Evolutionary conservation across 768 basidiomycete genomes (phyloP).

Genomic region (Tricholoma flavovirens): DNA sequence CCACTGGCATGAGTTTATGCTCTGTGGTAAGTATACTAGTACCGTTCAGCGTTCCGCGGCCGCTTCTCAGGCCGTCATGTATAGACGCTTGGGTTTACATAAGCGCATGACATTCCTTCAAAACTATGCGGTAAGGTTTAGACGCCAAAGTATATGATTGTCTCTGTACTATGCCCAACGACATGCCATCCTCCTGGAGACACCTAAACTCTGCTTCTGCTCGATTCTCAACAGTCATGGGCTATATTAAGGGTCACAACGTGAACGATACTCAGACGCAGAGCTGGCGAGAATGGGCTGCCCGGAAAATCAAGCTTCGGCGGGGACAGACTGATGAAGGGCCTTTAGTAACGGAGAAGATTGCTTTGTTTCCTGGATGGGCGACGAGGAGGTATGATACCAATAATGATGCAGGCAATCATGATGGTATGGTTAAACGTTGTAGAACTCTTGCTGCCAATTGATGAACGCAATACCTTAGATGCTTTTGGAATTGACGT

Average conservation of each 20-base stretch:
- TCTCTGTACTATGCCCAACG: constrained; percentile 25
- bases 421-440: not conserved
- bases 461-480: constrained; percentile 12
- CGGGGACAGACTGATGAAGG: constrained; percentile 12
- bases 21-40: too few relatives aligned
- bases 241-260: constrained; percentile 33
- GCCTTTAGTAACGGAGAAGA: constrained; percentile 29
- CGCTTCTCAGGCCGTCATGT: too few relatives aligned
- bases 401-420: constrained; percentile 6
- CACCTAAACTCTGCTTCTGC: constrained; percentile 27
- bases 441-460: constrained; percentile 14
- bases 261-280: constrained; percentile 24
- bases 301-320: constrained; percentile 43
- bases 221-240: constrained; percentile 37
- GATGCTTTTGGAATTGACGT: constrained; percentile 67
- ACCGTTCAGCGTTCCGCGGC: too few relatives aligned
- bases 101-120: too few relatives aligned
- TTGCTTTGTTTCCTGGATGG: constrained; percentile 79
- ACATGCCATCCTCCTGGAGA: constrained; percentile 31
- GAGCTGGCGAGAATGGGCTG: constrained; percentile 60
- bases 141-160: too few relatives aligned
- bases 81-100: too few relatives aligned
- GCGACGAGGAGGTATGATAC: constrained; percentile 50
- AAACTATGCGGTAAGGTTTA: too few relatives aligned
- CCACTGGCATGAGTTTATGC: too few relatives aligned